These are phyloP conservation scores for Sporisorium graminicola DNA, from an alignment of 1,284 basidiomycete genomes.

Conservation along the genomic window DNA sequence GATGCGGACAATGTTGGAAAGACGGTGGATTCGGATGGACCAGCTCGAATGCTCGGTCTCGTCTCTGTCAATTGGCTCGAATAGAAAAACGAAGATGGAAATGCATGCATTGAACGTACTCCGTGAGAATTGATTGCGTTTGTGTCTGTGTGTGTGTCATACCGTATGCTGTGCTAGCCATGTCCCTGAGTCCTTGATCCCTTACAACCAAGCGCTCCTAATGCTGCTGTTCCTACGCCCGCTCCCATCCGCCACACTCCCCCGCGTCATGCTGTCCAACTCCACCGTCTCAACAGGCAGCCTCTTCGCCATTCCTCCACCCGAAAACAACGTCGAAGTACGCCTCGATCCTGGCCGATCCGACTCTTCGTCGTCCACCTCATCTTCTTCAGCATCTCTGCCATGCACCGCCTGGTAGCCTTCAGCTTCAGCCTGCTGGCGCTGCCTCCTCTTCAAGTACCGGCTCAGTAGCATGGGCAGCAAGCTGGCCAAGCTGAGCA, in stretches of 20 bases:
- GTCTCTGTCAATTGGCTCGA: not conserved
- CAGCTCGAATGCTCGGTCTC: not conserved
- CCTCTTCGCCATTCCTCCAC: constrained; percentile 9
- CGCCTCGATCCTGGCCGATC: constrained; percentile 29
- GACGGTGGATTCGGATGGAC: not conserved
- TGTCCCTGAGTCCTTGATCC: not conserved
- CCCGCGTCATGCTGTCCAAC: constrained; percentile 7
- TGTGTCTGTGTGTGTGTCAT: too few relatives aligned
- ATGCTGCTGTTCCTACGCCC: constrained; percentile 18
- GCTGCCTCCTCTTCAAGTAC: constrained; percentile 37
- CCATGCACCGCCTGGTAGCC: constrained; percentile 25
- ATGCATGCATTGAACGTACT: not conserved
- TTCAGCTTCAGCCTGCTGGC: constrained; percentile 20
- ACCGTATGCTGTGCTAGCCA: constrained; percentile 1
- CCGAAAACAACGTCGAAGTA: constrained; percentile 8
- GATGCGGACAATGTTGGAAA: too few relatives aligned
- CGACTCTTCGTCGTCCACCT: constrained; percentile 37
- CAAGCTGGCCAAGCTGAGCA: constrained; percentile 58
- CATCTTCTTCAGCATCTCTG: constrained; percentile 4
- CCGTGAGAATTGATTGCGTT: too few relatives aligned
- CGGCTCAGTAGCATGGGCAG: constrained; percentile 58
- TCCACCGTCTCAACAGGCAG: constrained; percentile 21
- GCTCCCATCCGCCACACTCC: not conserved
- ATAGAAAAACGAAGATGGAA: not conserved
- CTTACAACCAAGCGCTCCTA: constrained; percentile 30